Evolutionary conservation across 1,284 basidiomycete genomes (phyloP).

Genomic region (Meripilus lineatus): DNA sequence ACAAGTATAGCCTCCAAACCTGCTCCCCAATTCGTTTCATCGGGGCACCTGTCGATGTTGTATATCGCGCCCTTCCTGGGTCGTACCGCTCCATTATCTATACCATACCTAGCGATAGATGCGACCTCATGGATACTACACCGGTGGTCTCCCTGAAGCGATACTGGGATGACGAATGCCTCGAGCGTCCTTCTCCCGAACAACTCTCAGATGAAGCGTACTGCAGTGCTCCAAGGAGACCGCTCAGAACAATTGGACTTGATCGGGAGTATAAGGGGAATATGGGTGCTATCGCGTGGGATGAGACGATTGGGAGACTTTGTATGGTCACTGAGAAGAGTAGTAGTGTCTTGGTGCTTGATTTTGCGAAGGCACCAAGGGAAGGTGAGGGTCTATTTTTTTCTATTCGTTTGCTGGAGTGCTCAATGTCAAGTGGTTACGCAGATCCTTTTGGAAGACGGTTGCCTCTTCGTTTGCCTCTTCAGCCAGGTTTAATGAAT

Average conservation of each 20-base stretch:
- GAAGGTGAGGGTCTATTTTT: too few species aligned
- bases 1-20: too few species aligned
- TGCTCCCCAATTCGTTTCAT: too few species aligned
- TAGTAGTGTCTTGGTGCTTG: slow-evolving; percentile 29
- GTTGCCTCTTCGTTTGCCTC: too few species aligned
- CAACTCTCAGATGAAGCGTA: too few species aligned
- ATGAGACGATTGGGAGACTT: slow-evolving; percentile 39
- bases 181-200: neutral
- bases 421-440: too few species aligned
- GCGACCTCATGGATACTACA: slow-evolving; percentile 11
- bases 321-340: slow-evolving; percentile 29
- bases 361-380: slow-evolving; percentile 33
- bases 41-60: neutral
- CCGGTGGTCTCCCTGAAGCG: neutral
- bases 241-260: too few species aligned
- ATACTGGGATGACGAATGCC: neutral
- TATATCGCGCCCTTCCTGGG: slow-evolving; percentile 39
- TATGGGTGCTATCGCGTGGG: slow-evolving; percentile 39
- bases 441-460: too few species aligned
- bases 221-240: too few species aligned
- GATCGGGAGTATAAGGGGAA: too few species aligned
- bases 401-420: too few species aligned
- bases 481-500: too few species aligned
- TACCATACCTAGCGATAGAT: slow-evolving; percentile 25
- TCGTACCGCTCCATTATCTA: slow-evolving; percentile 46